Percentiles rank a stretch among this genome's conserved stretches.
Conservation (phyloP, 1,284 basidiomycete species). For the Tilletia horrida region DNA sequence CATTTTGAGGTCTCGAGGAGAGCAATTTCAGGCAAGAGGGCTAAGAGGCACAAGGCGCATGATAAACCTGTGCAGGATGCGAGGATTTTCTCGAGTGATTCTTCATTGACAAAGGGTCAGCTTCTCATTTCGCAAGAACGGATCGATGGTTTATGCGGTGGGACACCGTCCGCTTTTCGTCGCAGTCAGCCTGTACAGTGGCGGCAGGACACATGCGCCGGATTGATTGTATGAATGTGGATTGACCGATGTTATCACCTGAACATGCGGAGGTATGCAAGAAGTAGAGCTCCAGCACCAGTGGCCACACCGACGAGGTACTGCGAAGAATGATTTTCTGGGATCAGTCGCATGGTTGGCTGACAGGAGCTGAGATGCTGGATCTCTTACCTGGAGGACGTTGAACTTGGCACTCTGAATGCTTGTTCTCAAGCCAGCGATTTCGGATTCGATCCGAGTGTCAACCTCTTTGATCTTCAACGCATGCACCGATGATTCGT, state of each 20-base stretch:
- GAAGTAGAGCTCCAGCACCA: constrained; percentile 77
- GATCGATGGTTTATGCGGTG: no score
- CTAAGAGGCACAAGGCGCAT: no score
- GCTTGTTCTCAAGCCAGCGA: constrained; percentile 79
- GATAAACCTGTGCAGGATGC: no score
- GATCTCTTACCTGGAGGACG: constrained; percentile 38
- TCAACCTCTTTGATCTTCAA: constrained; percentile 98
- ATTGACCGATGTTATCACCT: not conserved
- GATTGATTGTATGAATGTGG: no score
- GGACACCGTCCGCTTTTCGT: no score
- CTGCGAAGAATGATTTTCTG: constrained; percentile 22
- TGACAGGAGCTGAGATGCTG: not conserved
- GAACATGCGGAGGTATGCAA: constrained; percentile 74
- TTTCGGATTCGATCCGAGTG: constrained; percentile 94
- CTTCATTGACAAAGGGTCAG: no score
- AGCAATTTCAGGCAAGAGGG: no score
- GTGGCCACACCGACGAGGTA: constrained; percentile 63
- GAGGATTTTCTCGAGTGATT: no score
- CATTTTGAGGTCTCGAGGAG: no score
- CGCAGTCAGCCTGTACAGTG: no score
- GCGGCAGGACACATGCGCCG: no score
- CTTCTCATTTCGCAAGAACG: no score
- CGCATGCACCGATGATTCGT: constrained; percentile 87
- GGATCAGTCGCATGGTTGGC: not conserved
- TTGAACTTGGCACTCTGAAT: constrained; percentile 86